Evolutionary conservation across 306 rosid species (phyloP).

Genomic region (Mimosa bimucronata): DNA sequence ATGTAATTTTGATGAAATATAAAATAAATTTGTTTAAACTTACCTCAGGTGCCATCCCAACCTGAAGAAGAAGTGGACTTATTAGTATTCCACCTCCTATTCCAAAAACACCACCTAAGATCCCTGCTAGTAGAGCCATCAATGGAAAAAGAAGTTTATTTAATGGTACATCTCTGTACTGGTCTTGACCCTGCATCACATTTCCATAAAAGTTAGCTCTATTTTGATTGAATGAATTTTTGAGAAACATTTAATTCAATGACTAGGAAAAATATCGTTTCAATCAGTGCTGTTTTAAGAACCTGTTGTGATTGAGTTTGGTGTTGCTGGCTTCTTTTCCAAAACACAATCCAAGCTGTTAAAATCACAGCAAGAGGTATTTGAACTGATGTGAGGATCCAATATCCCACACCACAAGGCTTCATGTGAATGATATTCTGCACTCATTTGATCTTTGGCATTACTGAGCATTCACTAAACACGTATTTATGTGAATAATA

Average conservation of each 20-base stretch:
- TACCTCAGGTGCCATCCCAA: constrained; percentile 85
- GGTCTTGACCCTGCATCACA: constrained; percentile 46
- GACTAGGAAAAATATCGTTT: not conserved
- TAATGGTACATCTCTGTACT: constrained; percentile 40
- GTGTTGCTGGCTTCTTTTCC: constrained; percentile 50
- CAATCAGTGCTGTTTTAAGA: constrained; percentile 3
- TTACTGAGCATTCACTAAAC: not conserved
- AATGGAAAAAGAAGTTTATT: constrained; percentile 63
- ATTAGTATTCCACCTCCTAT: constrained; percentile 95
- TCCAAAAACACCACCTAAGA: constrained; percentile 85
- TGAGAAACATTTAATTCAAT: not conserved
- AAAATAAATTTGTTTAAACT: constrained; percentile 4
- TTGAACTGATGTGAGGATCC: constrained; percentile 82
- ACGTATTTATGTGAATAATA: not conserved
- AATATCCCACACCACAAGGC: constrained; percentile 76
- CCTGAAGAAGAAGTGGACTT: constrained; percentile 91
- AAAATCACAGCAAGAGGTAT: constrained; percentile 74
- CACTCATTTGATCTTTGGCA: constrained; percentile 28
- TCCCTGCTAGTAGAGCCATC: constrained; percentile 80
- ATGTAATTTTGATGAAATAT: not conserved
- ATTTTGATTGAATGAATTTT: not conserved
- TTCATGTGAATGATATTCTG: constrained; percentile 71
- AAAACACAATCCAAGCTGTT: constrained; percentile 65
- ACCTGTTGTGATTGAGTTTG: constrained; percentile 55
- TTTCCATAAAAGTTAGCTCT: not conserved